phyloP scores from a whole-genome alignment of 345 rosid species.

The Stellera chamaejasme region DNA sequence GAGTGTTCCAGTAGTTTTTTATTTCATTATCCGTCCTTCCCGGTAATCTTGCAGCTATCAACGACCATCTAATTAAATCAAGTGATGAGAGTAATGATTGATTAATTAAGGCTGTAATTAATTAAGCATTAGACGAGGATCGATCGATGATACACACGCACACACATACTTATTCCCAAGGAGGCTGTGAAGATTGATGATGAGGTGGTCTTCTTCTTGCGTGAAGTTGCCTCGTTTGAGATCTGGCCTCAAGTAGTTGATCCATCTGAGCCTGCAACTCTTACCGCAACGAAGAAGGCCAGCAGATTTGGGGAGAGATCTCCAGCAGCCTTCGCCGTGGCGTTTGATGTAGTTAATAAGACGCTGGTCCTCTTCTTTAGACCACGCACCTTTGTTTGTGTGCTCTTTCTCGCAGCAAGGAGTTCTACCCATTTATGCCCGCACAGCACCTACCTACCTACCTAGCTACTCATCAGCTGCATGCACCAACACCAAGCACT shows the following conservation, averaged over 20 bases:
- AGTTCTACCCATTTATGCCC: conserved; percentile 74
- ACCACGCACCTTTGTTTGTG: conserved; percentile 69
- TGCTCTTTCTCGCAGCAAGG: conserved; percentile 66
- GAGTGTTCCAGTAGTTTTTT: conserved; percentile 53
- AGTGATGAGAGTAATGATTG: too few relatives aligned
- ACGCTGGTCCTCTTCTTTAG: conserved; percentile 37
- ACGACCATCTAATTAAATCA: conserved; percentile 29
- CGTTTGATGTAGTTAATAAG: conserved; percentile 49
- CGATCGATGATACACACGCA: too few relatives aligned
- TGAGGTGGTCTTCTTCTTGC: conserved; percentile 49
- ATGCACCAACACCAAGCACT: too few relatives aligned
- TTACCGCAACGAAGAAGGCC: conserved; percentile 60
- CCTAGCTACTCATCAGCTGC: too few relatives aligned
- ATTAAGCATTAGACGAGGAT: neutral
- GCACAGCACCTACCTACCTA: too few relatives aligned
- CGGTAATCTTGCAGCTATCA: conserved; percentile 41
- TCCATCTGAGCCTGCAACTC: conserved; percentile 68
- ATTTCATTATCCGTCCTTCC: conserved; percentile 56
- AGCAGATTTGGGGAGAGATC: conserved; percentile 58
- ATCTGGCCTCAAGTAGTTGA: conserved; percentile 55
- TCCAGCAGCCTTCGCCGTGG: conserved; percentile 70
- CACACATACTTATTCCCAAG: conserved; percentile 45
- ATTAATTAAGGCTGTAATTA: too few relatives aligned
- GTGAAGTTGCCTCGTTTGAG: conserved; percentile 60
- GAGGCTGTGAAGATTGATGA: conserved; percentile 54